Base-by-base conservation (phyloP, 768 basidiomycete species). In the Xerocomus potaroensis region DNA sequence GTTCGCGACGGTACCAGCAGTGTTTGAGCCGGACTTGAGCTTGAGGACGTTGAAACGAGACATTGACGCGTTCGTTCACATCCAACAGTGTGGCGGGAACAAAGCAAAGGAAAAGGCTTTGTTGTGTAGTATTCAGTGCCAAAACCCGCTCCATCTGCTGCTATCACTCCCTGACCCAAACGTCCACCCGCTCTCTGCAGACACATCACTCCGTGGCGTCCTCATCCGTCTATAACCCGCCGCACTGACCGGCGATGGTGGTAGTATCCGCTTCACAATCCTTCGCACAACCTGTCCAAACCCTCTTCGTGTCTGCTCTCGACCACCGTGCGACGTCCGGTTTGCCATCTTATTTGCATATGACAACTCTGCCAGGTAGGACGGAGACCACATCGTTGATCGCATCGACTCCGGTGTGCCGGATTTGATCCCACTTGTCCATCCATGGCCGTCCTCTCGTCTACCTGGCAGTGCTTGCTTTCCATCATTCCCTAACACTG, bases 31-130 rank as follows among this genome's bases (percentile, higher is more conserved):
- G 2, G 51, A 2, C 39, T 49, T 63, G 43, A 74, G 62, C 55
- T 72, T 73, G 66, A 74, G 73, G 21, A 73, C 66, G 26, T 68
- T 71, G 49, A 74, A 58, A 2, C 69, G 54, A 10, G 73, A 65
- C 45, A 74, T 73, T 26, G 73, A 63, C 15, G 73, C 69, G 47
- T 69, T 61, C 30, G 67, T n/a, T n/a, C n/a, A n/a, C n/a, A n/a
- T n/a, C n/a, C n/a, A n/a, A n/a, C n/a, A 19, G 14, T 27, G 26
- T 29, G 37, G 37, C 37, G 23, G 23, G 7, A 24, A 24, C 9
- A 32, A 32, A 27, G 26, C 26, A n/a, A n/a, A n/a, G n/a, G n/a
- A n/a, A n/a, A n/a, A n/a, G n/a, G n/a, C n/a, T n/a, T n/a, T n/a
- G n/a, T n/a, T n/a, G n/a, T n/a, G n/a, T n/a, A n/a, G n/a, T n/a